Evolutionary conservation across 306 rosid genomes (phyloP), one percentile per base, ranked within the genome.

Genomic region (Malus fusca): DNA sequence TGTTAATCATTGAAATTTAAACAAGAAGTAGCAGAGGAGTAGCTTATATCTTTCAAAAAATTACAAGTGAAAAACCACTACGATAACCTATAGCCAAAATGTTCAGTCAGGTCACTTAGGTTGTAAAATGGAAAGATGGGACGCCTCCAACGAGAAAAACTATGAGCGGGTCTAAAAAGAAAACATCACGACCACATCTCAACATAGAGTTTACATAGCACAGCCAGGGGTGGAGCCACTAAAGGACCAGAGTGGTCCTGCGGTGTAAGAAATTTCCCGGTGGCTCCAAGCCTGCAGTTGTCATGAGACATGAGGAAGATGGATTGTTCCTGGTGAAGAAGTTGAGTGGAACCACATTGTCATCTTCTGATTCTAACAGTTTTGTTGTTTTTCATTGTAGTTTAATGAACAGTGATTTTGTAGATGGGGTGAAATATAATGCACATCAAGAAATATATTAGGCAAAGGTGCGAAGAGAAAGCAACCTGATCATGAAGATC

Each of bases 401-500:
- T 37, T 1, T 7, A 37, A 37, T 8, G 2, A 7, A 37, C 42
- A 37, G 42, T 37, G 42, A 37, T 37, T 37, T 37, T 37, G 42
- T 37, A 37, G 42, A 35, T 35, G 42, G 42, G 42, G 9, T 37
- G 2, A n/a, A 46, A 31, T 71, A 4, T 22, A 14, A 56, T 66
- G 70, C 12, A 9, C 17, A 11, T 11, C 43, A 66, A 66, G 52
- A 64, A 25, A 42, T 48, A 42, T 48, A 3, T 48, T n/a, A 17
- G 43, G 11, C 31, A 37, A 75, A 42, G 44, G 75, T 33, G 79
- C 31, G 31, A 78, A 64, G 71, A 80, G 78, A 86, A 85, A 66
- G 72, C 75, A 82, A 95, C 99, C 97, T 92, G 97, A 40, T 95
- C 97, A 77, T 92, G 92, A 83, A 87, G 87, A 88, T 95, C 91